These are phyloP conservation scores for Aspergillus felis DNA, from an alignment of 2,329 filamentous ascomycete species.

Conservation along the genomic window DNA sequence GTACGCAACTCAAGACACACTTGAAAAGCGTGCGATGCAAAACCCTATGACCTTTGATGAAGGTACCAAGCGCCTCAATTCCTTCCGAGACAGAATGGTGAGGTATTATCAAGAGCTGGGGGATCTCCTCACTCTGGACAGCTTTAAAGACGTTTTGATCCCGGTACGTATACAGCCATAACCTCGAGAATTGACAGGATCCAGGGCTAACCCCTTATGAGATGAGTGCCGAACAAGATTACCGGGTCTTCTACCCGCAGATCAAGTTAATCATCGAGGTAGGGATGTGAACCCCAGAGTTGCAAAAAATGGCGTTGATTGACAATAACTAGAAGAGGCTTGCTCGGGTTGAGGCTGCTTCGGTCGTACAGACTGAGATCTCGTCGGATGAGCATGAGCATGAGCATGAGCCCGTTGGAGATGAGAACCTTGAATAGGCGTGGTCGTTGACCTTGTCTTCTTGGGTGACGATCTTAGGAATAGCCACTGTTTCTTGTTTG, in stretches of 20 bases:
- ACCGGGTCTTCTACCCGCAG: not conserved
- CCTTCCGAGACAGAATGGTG: not conserved
- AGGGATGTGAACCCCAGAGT: not conserved
- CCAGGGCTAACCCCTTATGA: not conserved
- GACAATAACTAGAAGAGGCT: not conserved
- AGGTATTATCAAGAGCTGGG: not conserved
- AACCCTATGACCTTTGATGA: not conserved
- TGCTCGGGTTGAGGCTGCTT: not conserved
- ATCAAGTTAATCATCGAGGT: not conserved
- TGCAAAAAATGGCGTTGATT: not conserved
- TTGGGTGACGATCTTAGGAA: not conserved
- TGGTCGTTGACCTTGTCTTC: not conserved
- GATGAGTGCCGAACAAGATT: not conserved
- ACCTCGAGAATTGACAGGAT: not conserved
- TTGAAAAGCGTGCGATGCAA: not conserved
- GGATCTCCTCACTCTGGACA: not conserved
- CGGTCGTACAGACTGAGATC: not conserved
- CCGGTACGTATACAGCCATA: not conserved
- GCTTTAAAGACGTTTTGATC: not conserved
- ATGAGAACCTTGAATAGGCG: not conserved
- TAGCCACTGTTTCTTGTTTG: not conserved
- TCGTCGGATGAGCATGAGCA: not conserved
- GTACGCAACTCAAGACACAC: not conserved
- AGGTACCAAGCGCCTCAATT: not conserved
- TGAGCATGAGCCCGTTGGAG: not conserved